phyloP scores from a whole-genome alignment of 352 stramenopile genomes.

The Phytophthora tubulina region DNA sequence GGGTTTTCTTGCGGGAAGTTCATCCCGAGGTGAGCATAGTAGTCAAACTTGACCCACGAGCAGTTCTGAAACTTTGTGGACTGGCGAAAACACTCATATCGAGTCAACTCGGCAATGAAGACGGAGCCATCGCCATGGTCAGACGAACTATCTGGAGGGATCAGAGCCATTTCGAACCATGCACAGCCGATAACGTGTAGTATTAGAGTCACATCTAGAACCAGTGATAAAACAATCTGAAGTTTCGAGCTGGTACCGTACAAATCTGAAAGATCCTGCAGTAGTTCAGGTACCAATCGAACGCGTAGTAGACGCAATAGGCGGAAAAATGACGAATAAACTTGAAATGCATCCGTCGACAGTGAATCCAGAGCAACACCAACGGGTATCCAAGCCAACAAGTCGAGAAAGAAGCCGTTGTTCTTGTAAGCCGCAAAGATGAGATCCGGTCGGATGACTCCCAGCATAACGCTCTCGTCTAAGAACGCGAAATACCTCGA shows the following conservation, averaged over 20 bases:
- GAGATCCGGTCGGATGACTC: constrained; percentile 55
- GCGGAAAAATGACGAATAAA: constrained; percentile 59
- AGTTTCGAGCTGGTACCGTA: constrained; percentile 68
- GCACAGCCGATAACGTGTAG: constrained; percentile 65
- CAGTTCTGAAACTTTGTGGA: constrained; percentile 63
- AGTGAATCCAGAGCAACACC: constrained; percentile 56
- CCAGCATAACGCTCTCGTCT: constrained; percentile 67
- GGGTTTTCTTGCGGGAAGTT: constrained; percentile 44
- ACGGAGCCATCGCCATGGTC: neutral
- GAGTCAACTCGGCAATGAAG: constrained; percentile 36
- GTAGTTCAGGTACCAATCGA: constrained; percentile 45
- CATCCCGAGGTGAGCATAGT: constrained; percentile 59
- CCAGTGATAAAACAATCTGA: constrained; percentile 45
- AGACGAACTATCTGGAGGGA: neutral
- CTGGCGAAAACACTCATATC: constrained; percentile 50
- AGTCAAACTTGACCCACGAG: constrained; percentile 76
- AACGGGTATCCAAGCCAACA: constrained; percentile 57
- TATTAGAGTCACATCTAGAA: constrained; percentile 60
- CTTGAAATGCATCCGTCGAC: constrained; percentile 1
- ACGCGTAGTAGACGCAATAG: constrained; percentile 56
- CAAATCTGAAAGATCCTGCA: constrained; percentile 60
- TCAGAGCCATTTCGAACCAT: constrained; percentile 69
- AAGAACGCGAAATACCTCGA: constrained; percentile 65
- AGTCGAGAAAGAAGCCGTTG: constrained; percentile 62
- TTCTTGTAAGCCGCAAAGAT: constrained; percentile 66